Conservation (phyloP, 2,329 filamentous ascomycete genomes). For the Apiospora pterosperma region DNA sequence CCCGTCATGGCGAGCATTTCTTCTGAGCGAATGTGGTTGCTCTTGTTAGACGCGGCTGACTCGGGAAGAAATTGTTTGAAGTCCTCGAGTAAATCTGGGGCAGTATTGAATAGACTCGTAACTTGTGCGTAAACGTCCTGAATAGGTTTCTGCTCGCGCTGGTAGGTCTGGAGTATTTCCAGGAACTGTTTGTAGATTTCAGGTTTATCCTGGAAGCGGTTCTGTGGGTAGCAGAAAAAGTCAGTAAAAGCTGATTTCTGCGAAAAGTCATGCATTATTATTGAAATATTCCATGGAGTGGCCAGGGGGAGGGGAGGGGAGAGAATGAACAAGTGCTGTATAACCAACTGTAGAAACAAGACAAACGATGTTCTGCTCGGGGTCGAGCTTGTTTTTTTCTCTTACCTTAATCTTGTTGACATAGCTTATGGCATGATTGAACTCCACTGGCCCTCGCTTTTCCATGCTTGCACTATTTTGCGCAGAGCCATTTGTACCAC, state of each 20-base stretch:
- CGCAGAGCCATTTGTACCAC: constrained; percentile 58
- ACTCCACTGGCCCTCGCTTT: constrained; percentile 92
- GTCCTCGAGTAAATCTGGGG: constrained; percentile 91
- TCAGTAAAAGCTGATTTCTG: constrained; percentile 1
- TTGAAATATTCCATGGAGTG: neutral
- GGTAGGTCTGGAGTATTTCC: constrained; percentile 96
- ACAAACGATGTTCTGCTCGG: neutral
- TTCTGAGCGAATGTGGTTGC: constrained; percentile 54
- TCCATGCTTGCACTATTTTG: constrained; percentile 62
- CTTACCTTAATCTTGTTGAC: constrained; percentile 99
- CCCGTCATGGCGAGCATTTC: constrained; percentile 60
- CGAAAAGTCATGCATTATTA: constrained; percentile 3
- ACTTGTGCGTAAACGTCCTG: constrained; percentile 98
- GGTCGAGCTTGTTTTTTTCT: constrained; percentile 6
- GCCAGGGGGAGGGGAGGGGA: neutral
- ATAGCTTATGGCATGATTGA: constrained; percentile 98
- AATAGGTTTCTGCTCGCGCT: constrained; percentile 95
- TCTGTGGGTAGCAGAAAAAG: constrained; percentile 50
- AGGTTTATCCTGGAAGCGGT: constrained; percentile 92
- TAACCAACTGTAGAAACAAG: neutral
- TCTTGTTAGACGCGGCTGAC: constrained; percentile 54
- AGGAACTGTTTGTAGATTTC: constrained; percentile 99
- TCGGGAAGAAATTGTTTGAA: constrained; percentile 99
- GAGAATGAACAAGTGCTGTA: neutral
- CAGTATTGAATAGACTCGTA: constrained; percentile 87